phyloP scores from a whole-genome alignment of 2,329 filamentous ascomycete species.

The Chrysosporium keratinophilum region DNA sequence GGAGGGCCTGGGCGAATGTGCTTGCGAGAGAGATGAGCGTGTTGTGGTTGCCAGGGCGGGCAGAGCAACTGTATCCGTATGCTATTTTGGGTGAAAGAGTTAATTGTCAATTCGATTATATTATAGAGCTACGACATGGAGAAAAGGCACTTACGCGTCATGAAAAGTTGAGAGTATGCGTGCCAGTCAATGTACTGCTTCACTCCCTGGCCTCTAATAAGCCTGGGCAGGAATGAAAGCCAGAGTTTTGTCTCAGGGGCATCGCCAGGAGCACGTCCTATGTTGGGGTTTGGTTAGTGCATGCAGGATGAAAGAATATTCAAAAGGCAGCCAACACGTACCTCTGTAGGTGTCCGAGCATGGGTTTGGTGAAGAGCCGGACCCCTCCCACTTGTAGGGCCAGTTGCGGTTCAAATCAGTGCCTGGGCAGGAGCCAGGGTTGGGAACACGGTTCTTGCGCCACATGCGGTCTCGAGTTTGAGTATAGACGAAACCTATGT shows the following conservation, averaged over 20 bases:
- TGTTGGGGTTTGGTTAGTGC: background rate
- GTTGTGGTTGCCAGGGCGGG: slow-evolving; percentile 38
- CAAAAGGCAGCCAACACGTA: background rate
- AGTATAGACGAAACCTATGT: slow-evolving; percentile 47
- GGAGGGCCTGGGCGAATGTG: slow-evolving; percentile 44
- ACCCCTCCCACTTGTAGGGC: slow-evolving; percentile 41
- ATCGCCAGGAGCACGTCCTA: slow-evolving; percentile 36
- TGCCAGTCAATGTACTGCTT: slow-evolving; percentile 57
- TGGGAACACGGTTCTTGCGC: slow-evolving; percentile 49
- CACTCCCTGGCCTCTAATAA: slow-evolving; percentile 42
- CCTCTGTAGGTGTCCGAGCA: slow-evolving; percentile 43
- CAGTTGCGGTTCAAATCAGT: slow-evolving; percentile 53
- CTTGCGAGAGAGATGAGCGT: slow-evolving; percentile 43
- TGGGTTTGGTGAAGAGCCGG: slow-evolving; percentile 43
- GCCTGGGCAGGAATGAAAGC: slow-evolving; percentile 37
- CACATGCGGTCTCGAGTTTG: slow-evolving; percentile 49
- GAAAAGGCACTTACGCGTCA: slow-evolving; percentile 27
- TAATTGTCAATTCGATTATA: background rate
- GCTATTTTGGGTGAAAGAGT: slow-evolving; percentile 19
- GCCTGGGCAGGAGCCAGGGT: slow-evolving; percentile 37
- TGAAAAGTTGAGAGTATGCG: slow-evolving; percentile 51
- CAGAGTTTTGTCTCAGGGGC: slow-evolving; percentile 46
- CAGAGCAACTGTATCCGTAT: slow-evolving; percentile 51
- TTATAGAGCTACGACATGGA: background rate
- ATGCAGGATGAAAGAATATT: background rate